Conservation (phyloP, 2,329 filamentous ascomycete species). For the Clarireedia hainanense region DNA sequence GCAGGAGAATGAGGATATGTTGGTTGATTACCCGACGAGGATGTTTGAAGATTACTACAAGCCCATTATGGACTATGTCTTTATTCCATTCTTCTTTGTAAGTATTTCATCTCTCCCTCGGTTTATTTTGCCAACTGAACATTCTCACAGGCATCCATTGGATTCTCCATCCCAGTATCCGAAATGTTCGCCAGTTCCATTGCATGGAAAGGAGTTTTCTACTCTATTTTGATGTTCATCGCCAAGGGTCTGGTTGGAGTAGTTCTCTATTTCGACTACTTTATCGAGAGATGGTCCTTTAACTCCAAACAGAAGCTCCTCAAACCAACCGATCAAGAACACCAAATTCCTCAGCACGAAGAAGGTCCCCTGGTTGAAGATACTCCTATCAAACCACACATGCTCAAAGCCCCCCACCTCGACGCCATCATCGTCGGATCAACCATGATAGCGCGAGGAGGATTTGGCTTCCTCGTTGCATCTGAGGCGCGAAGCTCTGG, state of each 20-base stretch:
- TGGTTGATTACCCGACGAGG: neutral
- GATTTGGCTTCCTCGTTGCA: constrained; percentile 72
- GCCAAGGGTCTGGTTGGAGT: constrained; percentile 45
- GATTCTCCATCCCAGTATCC: constrained; percentile 3
- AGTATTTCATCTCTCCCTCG: constrained; percentile 21
- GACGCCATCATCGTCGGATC: constrained; percentile 14
- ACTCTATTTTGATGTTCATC: constrained; percentile 31
- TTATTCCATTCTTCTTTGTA: constrained; percentile 57
- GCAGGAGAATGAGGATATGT: neutral
- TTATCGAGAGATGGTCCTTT: neutral
- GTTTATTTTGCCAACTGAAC: neutral
- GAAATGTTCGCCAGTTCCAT: constrained; percentile 35
- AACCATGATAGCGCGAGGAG: constrained; percentile 67
- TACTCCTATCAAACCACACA: too few species aligned
- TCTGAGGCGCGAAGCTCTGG: constrained; percentile 52
- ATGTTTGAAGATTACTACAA: constrained; percentile 26
- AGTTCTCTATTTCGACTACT: constrained; percentile 16
- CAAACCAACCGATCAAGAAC: neutral
- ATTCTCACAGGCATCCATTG: constrained; percentile 2
- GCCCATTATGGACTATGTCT: constrained; percentile 32
- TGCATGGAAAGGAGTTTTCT: constrained; percentile 52
- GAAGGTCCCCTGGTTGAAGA: neutral
- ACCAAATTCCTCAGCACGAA: neutral
- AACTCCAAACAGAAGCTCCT: neutral
- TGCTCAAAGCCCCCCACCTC: constrained; percentile 11